Evolutionary conservation across 2,329 filamentous ascomycete species (phyloP).

Genomic region (Diaporthe vexans): DNA sequence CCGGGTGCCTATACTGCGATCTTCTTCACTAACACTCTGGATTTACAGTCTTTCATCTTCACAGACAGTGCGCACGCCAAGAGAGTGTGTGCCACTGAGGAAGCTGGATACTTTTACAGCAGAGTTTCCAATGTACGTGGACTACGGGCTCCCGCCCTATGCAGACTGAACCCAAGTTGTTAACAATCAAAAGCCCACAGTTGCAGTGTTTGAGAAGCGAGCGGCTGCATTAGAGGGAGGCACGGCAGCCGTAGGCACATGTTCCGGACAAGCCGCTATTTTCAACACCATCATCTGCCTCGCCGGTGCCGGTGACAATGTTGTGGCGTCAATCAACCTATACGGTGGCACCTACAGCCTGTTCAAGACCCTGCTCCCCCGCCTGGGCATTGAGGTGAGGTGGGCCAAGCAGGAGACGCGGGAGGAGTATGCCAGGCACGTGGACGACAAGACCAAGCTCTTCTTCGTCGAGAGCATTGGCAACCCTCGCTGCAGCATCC

Average conservation of each 20-base stretch:
- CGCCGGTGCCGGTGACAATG: conserved; percentile 90
- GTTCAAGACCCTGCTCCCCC: conserved; percentile 89
- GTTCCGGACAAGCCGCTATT: conserved; percentile 91
- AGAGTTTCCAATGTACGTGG: conserved; percentile 14
- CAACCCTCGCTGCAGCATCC: conserved; percentile 93
- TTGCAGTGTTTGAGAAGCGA: conserved; percentile 96
- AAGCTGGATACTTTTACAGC: conserved; percentile 28
- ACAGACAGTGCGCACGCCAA: conserved; percentile 29
- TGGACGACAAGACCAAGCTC: conserved; percentile 94
- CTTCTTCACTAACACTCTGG: not conserved
- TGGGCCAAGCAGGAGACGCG: conserved; percentile 86
- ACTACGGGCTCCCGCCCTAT: rapidly evolving
- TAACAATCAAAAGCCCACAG: conserved; percentile 75
- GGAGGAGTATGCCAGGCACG: conserved; percentile 82
- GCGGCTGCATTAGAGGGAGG: conserved; percentile 96
- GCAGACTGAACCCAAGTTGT: rapidly evolving
- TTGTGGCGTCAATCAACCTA: conserved; percentile 89
- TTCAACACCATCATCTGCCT: conserved; percentile 90
- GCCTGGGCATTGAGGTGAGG: conserved; percentile 90
- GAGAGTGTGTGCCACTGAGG: conserved; percentile 15
- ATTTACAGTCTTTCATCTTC: conserved; percentile 9
- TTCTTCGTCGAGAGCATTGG: conserved; percentile 94
- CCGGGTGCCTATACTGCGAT: rapidly evolving
- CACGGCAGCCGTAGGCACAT: conserved; percentile 84
- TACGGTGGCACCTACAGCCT: conserved; percentile 98